Conservation (phyloP, 805 yeast genomes). For the Saccharomycopsis sp. region DNA sequence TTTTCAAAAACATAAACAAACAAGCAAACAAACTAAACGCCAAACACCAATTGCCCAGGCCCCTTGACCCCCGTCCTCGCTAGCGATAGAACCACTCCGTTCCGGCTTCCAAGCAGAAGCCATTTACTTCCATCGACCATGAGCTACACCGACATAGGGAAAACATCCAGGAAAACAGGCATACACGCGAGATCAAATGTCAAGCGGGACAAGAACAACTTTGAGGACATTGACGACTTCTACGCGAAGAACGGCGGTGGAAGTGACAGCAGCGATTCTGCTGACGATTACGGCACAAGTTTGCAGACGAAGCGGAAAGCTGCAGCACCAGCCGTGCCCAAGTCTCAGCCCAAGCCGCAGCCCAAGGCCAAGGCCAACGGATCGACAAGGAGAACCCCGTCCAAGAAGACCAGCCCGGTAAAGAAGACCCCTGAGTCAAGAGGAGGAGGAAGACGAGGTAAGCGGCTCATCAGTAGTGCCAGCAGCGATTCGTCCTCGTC, state of each 20-base stretch:
- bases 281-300: not conserved
- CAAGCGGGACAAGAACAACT: constrained; percentile 46
- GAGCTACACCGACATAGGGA: constrained; percentile 44
- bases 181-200: constrained; percentile 38
- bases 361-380: constrained; percentile 1
- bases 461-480: not conserved
- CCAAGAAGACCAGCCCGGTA: too few species aligned
- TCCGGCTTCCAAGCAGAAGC: too few species aligned
- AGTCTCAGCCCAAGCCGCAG: too few species aligned
- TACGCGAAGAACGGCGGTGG: constrained; percentile 41
- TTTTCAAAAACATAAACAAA: too few species aligned
- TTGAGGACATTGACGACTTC: constrained; percentile 65
- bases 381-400: too few species aligned
- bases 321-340: constrained; percentile 16
- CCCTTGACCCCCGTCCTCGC: too few species aligned
- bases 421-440: not conserved
- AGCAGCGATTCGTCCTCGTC: too few species aligned
- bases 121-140: constrained; percentile 20
- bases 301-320: constrained; percentile 10
- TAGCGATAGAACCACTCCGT: too few species aligned
- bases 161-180: constrained; percentile 60
- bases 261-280: constrained; percentile 18
- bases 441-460: not conserved
- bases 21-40: too few species aligned
- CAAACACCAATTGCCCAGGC: too few species aligned